These are phyloP conservation scores for Aphanomyces cochlioides DNA, from an alignment of 352 stramenopile species.

Conservation along the genomic window DNA sequence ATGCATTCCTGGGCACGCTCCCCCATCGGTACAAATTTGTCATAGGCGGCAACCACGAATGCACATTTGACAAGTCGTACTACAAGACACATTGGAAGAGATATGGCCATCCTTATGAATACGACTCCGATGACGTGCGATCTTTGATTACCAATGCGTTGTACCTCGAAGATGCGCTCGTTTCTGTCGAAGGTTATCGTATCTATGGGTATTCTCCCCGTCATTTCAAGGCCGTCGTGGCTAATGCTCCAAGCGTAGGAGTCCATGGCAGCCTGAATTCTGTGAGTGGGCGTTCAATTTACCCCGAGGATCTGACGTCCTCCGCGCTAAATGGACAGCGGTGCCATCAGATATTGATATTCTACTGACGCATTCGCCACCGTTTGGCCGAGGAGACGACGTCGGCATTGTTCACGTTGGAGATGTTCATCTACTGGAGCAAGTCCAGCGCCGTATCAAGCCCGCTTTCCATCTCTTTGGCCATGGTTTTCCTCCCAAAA, in stretches of 20 bases:
- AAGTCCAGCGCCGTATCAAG: slow-evolving; percentile 78
- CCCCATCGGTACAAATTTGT: slow-evolving; percentile 34
- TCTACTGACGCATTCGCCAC: slow-evolving; percentile 86
- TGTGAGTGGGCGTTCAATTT: slow-evolving; percentile 84
- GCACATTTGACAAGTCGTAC: slow-evolving; percentile 61
- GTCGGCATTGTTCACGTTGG: slow-evolving; percentile 60
- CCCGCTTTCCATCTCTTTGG: slow-evolving; percentile 88
- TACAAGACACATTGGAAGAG: slow-evolving; percentile 67
- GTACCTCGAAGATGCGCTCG: slow-evolving; percentile 72
- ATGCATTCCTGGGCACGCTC: slow-evolving; percentile 24
- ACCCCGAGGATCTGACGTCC: slow-evolving; percentile 50
- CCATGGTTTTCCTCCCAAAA: slow-evolving; percentile 39
- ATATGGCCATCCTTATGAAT: slow-evolving; percentile 64
- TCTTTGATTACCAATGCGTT: slow-evolving; percentile 68
- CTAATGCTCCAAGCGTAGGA: slow-evolving; percentile 31
- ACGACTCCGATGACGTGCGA: slow-evolving; percentile 62
- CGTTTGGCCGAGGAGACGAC: slow-evolving; percentile 79
- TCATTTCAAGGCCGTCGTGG: background rate
- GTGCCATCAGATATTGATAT: slow-evolving; percentile 78
- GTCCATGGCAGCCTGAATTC: slow-evolving; percentile 79
- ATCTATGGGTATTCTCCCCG: slow-evolving; percentile 57
- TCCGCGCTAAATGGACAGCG: slow-evolving; percentile 66
- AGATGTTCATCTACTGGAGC: slow-evolving; percentile 72
- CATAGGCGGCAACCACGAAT: slow-evolving; percentile 35
- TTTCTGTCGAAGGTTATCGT: slow-evolving; percentile 65